Base-by-base conservation (phyloP, 768 basidiomycete genomes). In the Mycena venus region DNA sequence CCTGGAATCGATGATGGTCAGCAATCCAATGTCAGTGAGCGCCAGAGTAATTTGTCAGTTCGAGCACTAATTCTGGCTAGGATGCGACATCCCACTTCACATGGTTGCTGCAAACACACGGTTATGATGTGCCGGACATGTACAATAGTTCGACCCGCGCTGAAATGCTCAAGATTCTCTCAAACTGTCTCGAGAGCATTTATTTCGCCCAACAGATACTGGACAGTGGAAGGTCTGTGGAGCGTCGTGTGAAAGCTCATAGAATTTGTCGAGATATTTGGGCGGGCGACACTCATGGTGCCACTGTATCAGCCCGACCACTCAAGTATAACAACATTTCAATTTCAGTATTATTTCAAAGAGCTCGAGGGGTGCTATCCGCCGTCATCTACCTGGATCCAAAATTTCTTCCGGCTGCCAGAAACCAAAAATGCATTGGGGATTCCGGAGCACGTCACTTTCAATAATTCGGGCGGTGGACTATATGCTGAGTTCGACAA, bases 1-100 rank as follows among this genome's bases (percentile, higher is more conserved):
- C 59, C 75, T 85, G 4, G 84, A 85, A 36, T 77, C 82, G 4
- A 74, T 84, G 58, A 79, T 83, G 72, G 32, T 83, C 49, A 82
- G 80, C 73, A 84, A 84, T 74, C 82, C 80, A 1, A 44, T 78
- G 17, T 77, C 77, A 4, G 78, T 80, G 19, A 38, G 77, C 66
- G 8, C 42, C 11, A 25, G 25, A 7, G 19, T 40, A 12, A 31
- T 27, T 34, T n/a, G 14, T 11, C 58, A 4, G 34, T 1, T 23
- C 36, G 15, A 36, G 11, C 5, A 17, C 21, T 21, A 3, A 31
- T 38, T 23, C 17, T 25, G 12, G 19, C 29, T 23, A 84, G 83
- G 78, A 84, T 63, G 60, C 78, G 17, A 65, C 78, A 25, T 71
- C 80, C 12, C 78, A 83, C 66, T 82, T 75, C 47, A 47, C 73